Base-by-base conservation (phyloP, 768 basidiomycete genomes). In the Suillus brevipes region DNA sequence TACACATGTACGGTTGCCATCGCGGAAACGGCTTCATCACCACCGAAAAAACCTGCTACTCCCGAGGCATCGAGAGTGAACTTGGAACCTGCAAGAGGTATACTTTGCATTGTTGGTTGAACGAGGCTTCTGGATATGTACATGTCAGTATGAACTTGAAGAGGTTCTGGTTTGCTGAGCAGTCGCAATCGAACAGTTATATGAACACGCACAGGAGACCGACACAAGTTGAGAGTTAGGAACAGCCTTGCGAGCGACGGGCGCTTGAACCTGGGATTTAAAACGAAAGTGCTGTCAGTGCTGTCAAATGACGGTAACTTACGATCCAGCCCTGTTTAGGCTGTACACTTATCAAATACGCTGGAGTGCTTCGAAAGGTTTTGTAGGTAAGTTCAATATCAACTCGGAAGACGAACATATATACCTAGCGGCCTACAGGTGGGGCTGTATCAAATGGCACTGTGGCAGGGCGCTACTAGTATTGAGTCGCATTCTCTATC, bases 1-100 rank as follows among this genome's bases (percentile, higher is more conserved):
- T 72, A 77, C 20, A 80, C 64, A 57, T 79, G 79, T 16, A 80
- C 73, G 2, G 77, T 77, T 1, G 74, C 72, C 75, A 80, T 79
- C 25, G 79, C 76, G 1, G 79, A 73, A 6, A 80, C 71, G 8
- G 78, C 78, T 45, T 79, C 78, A 14, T 79, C 78, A 12, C 78
- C 78, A 37, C 78, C 78, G 38, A 79, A 73, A 58, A 80, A 72
- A 16, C 79, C 78, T 0, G 78, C 78, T 9, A 80, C 72, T 34
- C 78, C 77, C 42, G 74, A 73, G 2, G 73, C 70, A 43, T 77
- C 71, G 1, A 78, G 77, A 20, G 66, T 69, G 60, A 75, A 77
- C 1, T 38, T 36, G 47, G 74, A 70, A 13, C 57, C 61, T 43
- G 69, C 67, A 25, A 75, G 64, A 13, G 70, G 47, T 25, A 59